Conservation (phyloP, 176 grass and related monocot species). For the Eragrostis curvula region DNA sequence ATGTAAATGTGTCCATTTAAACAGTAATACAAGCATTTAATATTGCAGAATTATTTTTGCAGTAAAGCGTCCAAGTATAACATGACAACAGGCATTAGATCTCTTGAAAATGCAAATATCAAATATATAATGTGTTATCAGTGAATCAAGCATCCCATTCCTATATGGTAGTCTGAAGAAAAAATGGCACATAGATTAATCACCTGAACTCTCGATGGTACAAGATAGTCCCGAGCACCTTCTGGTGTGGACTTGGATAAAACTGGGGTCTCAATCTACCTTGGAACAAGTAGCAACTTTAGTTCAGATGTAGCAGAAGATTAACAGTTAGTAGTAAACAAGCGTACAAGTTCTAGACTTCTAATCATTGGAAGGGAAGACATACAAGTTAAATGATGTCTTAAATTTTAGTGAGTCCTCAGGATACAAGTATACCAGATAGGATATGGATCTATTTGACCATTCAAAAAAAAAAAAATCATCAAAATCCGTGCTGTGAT, state of each 20-base stretch:
- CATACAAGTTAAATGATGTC: not conserved
- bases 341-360: constrained; percentile 6
- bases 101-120: not conserved
- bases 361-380: not conserved
- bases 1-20: constrained; percentile 29
- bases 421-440: not conserved
- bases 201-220: constrained; percentile 98
- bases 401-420: not conserved
- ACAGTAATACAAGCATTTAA: constrained; percentile 12
- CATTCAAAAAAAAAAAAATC: too few relatives aligned
- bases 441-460: not conserved
- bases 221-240: constrained; percentile 96
- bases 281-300: constrained; percentile 69
- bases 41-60: not conserved
- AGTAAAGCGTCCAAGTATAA: constrained; percentile 18
- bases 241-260: constrained; percentile 94
- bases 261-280: constrained; percentile 99
- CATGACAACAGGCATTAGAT: not conserved
- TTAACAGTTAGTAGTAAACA: not conserved
- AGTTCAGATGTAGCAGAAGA: constrained; percentile 35
- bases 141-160: not conserved
- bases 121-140: not conserved
- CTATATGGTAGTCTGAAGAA: not conserved
- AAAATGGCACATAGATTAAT: constrained; percentile 30
- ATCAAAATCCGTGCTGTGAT: too few relatives aligned